Conservation (phyloP, 2,329 filamentous ascomycete species). For the Aspergillus uvarum region DNA sequence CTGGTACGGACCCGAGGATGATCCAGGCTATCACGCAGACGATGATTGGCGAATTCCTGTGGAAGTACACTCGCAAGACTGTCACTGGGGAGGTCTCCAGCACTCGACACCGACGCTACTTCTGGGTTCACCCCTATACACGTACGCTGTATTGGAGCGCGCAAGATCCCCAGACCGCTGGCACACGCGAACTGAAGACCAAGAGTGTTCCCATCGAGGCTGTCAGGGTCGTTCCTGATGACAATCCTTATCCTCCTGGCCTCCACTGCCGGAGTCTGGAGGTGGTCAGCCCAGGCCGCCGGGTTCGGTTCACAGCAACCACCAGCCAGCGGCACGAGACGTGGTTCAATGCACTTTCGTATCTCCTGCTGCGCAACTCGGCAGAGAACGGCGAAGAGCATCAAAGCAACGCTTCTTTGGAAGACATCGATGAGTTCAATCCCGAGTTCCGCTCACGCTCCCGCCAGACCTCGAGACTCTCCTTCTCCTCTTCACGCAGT, state of each 20-base stretch:
- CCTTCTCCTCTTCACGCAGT: slow-evolving; percentile 78
- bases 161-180: slow-evolving; percentile 75
- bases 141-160: slow-evolving; percentile 96
- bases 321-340: slow-evolving; percentile 95
- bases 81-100: slow-evolving; percentile 86
- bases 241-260: slow-evolving; percentile 92
- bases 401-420: slow-evolving; percentile 57
- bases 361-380: slow-evolving; percentile 77
- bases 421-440: slow-evolving; percentile 78
- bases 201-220: slow-evolving; percentile 96
- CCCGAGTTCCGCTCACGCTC: slow-evolving; percentile 59
- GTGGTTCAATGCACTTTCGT: slow-evolving; percentile 96
- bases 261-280: slow-evolving; percentile 92
- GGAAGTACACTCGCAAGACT: slow-evolving; percentile 97
- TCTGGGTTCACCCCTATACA: slow-evolving; percentile 99
- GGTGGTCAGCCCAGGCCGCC: slow-evolving; percentile 82
- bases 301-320: slow-evolving; percentile 89
- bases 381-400: slow-evolving; percentile 56
- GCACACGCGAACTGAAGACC: slow-evolving; percentile 71
- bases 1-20: slow-evolving; percentile 89
- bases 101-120: slow-evolving; percentile 90
- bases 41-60: slow-evolving; percentile 98
- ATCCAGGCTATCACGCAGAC: slow-evolving; percentile 99
- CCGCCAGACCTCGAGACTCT: slow-evolving; percentile 57
- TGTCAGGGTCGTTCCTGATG: slow-evolving; percentile 86